phyloP scores from a whole-genome alignment of 495 filamentous ascomycete species.

The Penicillium atrosanguineum region DNA sequence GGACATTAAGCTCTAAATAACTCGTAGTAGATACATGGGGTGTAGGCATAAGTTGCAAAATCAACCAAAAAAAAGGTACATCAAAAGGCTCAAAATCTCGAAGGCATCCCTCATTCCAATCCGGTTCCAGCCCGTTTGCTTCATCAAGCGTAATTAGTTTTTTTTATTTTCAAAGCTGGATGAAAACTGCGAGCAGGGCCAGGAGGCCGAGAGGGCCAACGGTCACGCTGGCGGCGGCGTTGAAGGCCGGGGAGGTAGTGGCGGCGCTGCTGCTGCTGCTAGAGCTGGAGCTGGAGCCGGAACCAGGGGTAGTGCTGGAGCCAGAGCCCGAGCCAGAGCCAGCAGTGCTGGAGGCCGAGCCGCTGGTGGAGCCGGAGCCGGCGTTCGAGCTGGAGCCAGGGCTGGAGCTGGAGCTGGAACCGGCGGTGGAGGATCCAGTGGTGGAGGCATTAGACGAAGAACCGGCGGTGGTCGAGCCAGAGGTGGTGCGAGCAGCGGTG shows the following conservation, averaged over 20 bases:
- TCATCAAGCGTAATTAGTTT: slow-evolving; percentile 26
- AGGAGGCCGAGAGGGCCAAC: slow-evolving; percentile 28
- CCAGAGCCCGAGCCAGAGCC: slow-evolving; percentile 17
- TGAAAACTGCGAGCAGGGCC: slow-evolving; percentile 34
- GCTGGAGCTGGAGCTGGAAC: slow-evolving; percentile 19
- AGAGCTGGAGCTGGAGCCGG: slow-evolving; percentile 5
- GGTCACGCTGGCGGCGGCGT: slow-evolving; percentile 25
- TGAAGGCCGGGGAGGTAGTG: slow-evolving; percentile 20
- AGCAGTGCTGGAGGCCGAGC: slow-evolving; percentile 5
- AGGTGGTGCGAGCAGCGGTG: slow-evolving; percentile 12
- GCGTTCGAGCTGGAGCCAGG: slow-evolving; percentile 15
- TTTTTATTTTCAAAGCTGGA: slow-evolving; percentile 36
- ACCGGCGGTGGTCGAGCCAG: slow-evolving; percentile 16
- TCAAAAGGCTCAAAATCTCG: not conserved
- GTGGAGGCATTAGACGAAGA: slow-evolving; percentile 13
- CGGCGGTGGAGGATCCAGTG: slow-evolving; percentile 20
- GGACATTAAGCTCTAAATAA: not conserved
- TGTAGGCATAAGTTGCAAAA: not conserved
- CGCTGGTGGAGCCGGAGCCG: not conserved
- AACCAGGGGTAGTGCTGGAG: slow-evolving; percentile 5
- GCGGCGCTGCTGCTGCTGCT: slow-evolving; percentile 18
- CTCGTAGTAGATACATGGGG: not conserved
- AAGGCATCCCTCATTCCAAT: slow-evolving; percentile 14
- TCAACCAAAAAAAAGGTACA: slow-evolving; percentile 14
- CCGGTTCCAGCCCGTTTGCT: slow-evolving; percentile 29